Evolutionary conservation across 768 basidiomycete genomes (phyloP).

Genomic region (Termitomyces sp.): DNA sequence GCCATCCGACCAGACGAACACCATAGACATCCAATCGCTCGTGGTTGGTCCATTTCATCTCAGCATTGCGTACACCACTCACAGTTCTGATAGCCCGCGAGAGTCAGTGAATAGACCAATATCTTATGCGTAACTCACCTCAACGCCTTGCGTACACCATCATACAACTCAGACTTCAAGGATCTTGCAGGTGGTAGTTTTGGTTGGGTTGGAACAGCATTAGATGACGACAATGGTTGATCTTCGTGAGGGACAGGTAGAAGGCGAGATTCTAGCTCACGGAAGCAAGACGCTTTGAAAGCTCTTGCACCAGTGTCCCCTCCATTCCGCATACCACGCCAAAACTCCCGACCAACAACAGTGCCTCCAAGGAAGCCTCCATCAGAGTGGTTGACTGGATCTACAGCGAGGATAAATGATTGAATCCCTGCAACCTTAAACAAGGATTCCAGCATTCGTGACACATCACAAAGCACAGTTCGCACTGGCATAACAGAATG

Average conservation of each 20-base stretch:
- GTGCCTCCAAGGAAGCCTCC: conserved; percentile 63
- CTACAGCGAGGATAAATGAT: conserved; percentile 57
- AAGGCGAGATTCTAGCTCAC: conserved; percentile 16
- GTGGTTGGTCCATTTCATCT: conserved; percentile 75
- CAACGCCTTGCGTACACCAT: conserved; percentile 44
- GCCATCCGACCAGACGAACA: conserved; percentile 62
- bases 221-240: not conserved
- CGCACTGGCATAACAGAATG: conserved; percentile 30
- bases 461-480: conserved; percentile 41
- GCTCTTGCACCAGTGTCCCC: conserved; percentile 51
- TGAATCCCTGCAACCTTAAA: conserved; percentile 45
- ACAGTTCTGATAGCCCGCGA: conserved; percentile 29
- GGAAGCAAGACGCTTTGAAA: conserved; percentile 44
- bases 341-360: conserved; percentile 55
- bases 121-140: conserved; percentile 30
- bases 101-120: not conserved
- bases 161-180: conserved; percentile 53
- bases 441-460: conserved; percentile 50
- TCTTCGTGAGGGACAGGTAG: conserved; percentile 5
- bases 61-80: conserved; percentile 57
- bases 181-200: conserved; percentile 27
- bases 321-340: conserved; percentile 54
- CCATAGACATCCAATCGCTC: conserved; percentile 50
- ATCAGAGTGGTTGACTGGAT: conserved; percentile 40
- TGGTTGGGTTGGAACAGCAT: conserved; percentile 8